phyloP scores from a whole-genome alignment of 2,329 filamentous ascomycete species.

The Aspergillus tanneri region DNA sequence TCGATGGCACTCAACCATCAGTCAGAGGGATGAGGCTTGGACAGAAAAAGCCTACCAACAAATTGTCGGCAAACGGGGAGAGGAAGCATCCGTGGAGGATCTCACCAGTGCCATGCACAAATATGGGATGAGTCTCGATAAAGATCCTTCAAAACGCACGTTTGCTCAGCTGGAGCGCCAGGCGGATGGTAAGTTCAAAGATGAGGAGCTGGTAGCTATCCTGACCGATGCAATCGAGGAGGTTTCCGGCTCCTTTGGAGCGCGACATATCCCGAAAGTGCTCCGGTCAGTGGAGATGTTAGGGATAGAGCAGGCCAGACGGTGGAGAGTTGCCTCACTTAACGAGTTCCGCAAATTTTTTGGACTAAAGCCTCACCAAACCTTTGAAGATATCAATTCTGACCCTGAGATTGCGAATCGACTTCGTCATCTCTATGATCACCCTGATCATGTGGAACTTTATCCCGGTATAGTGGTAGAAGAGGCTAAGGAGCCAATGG shows the following conservation, averaged over 20 bases:
- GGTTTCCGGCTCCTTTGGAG: constrained; percentile 65
- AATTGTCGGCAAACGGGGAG: constrained; percentile 60
- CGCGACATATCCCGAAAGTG: constrained; percentile 69
- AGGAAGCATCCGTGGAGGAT: constrained; percentile 58
- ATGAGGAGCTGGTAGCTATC: constrained; percentile 73
- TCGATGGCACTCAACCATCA: constrained; percentile 80
- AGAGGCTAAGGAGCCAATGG: constrained; percentile 71
- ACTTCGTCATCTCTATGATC: constrained; percentile 63
- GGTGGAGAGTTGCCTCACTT: constrained; percentile 74
- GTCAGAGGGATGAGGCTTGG: constrained; percentile 75
- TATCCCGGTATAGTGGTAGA: constrained; percentile 78
- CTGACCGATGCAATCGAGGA: constrained; percentile 71
- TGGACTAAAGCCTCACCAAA: constrained; percentile 70
- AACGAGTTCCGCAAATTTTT: constrained; percentile 88
- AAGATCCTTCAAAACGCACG: constrained; percentile 66
- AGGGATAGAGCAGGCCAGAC: constrained; percentile 72
- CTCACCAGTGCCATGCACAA: constrained; percentile 63
- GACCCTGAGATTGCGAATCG: constrained; percentile 68
- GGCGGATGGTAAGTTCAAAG: constrained; percentile 66
- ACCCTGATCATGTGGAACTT: constrained; percentile 76
- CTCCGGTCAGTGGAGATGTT: constrained; percentile 76
- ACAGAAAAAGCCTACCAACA: constrained; percentile 66
- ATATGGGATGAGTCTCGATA: constrained; percentile 60
- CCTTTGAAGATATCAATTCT: constrained; percentile 80
- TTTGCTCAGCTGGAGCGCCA: constrained; percentile 68